These are phyloP conservation scores for Yamadazyma phyllophila DNA, from an alignment of 805 yeast genomes.

Conservation along the genomic window DNA sequence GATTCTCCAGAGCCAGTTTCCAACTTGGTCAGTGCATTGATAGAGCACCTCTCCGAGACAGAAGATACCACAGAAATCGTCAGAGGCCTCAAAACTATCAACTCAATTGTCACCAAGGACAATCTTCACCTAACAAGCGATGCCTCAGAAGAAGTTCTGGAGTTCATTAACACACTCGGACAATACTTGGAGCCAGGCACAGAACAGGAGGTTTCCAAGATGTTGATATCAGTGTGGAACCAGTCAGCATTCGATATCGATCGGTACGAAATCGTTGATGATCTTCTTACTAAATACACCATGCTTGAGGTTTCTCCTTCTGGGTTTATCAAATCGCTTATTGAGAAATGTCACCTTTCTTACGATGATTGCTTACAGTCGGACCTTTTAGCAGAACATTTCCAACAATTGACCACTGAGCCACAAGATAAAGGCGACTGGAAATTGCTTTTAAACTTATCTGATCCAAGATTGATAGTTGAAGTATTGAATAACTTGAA, in stretches of 20 bases:
- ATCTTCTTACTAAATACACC: conserved; percentile 8
- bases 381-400: conserved; percentile 22
- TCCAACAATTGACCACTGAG: conserved; percentile 27
- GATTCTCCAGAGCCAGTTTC: not conserved
- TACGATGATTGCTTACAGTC: conserved; percentile 9
- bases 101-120: not conserved
- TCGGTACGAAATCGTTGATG: conserved; percentile 10
- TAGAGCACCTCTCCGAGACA: conserved; percentile 10
- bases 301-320: conserved; percentile 8
- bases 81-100: conserved; percentile 9
- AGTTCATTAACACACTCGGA: conserved; percentile 7
- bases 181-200: conserved; percentile 7
- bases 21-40: not conserved
- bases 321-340: conserved; percentile 5
- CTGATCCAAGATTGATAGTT: conserved; percentile 12
- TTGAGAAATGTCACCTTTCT: conserved; percentile 4
- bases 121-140: not conserved
- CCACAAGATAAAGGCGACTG: conserved; percentile 16
- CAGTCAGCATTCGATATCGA: not conserved
- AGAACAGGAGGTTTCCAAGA: not conserved
- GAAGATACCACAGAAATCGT: conserved; percentile 4
- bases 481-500: conserved; percentile 1
- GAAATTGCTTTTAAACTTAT: conserved; percentile 18
- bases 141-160: conserved; percentile 5
- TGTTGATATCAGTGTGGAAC: conserved; percentile 10